phyloP scores from a whole-genome alignment of 345 rosid genomes.

The Lepidium africanum region DNA sequence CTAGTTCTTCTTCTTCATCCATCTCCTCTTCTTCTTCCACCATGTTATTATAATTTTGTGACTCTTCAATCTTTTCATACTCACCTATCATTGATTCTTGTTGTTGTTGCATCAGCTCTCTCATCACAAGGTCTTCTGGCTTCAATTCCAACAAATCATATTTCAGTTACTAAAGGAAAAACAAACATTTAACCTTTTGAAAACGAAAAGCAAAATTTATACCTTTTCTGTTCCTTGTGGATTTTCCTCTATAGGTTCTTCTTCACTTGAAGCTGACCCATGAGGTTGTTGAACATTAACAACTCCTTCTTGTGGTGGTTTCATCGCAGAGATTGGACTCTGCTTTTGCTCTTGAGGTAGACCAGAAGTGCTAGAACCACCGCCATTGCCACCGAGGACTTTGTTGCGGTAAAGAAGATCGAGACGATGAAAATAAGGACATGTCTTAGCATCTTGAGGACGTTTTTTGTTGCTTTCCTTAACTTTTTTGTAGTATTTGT shows the following conservation, averaged over 20 bases:
- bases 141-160: slow-evolving; percentile 45
- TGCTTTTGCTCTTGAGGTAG: slow-evolving; percentile 25
- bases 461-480: slow-evolving; percentile 78
- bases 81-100: slow-evolving; percentile 38
- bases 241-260: slow-evolving; percentile 23
- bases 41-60: slow-evolving; percentile 30
- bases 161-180: slow-evolving; percentile 29
- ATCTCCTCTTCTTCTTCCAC: slow-evolving; percentile 35
- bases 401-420: slow-evolving; percentile 63
- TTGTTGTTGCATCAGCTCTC: slow-evolving; percentile 41
- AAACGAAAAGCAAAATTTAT: slow-evolving; percentile 1
- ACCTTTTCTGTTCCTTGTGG: slow-evolving; percentile 37
- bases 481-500: slow-evolving; percentile 85
- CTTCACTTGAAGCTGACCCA: slow-evolving; percentile 18
- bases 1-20: slow-evolving; percentile 38
- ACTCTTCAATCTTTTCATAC: slow-evolving; percentile 39
- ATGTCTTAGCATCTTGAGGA: slow-evolving; percentile 82
- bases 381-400: slow-evolving; percentile 26
- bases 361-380: slow-evolving; percentile 15
- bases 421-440: slow-evolving; percentile 81
- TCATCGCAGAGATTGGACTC: slow-evolving; percentile 4
- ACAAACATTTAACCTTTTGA: neutral
- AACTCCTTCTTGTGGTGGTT: slow-evolving; percentile 31
- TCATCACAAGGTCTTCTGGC: slow-evolving; percentile 84
- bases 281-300: slow-evolving; percentile 13